Base-by-base conservation (phyloP, 129 eudicot genomes). In the Artemisia argyi region DNA sequence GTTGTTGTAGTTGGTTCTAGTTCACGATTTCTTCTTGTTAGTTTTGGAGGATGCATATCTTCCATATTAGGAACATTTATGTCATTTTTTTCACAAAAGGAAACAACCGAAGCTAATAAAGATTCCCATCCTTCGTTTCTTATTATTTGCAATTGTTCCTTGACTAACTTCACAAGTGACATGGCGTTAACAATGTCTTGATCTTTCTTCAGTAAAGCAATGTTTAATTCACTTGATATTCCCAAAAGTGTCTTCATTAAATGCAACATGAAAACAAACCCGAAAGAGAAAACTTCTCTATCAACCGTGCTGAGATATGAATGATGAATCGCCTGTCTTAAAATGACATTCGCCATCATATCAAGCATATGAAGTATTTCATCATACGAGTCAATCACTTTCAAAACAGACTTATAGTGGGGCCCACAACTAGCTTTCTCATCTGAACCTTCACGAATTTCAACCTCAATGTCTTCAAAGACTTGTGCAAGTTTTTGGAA, bases 1-100 rank as follows among this genome's bases (percentile, higher is more conserved):
- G 35, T 54, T 16, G 44, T 67, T 15, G 15, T 24, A 6, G 17
- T 9, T 7, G 11, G 24, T 64, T 64, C 51, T 14, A 11, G 46
- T 39, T 61, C 66, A 7, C 51, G 24, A 7, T 42, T 35, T n/a
- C 10, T 44, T 61, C 76, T 84, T 89, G 79, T 83, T 3, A 2
- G 13, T 11, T 16, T 10, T 19, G 68, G 35, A 7, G 51, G 11
- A 67, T 50, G 51, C 24, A 50, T 20, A 12, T 50, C 46, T 11
- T 67, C 58, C 60, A 49, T 67, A 1, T 20, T 67, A 22, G 60
- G 59, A 67, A 67, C 72, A 48, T 49, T 14, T 18, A 17, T 47
- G n/a, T 47, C 57, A 1, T 47, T 19, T 66, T 66, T 44, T 16
- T 42, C 1, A 16, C 71, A 47, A 19, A 66, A 66, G 39, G 28